phyloP scores from a whole-genome alignment of 139 green algal species.

The Astrephomene gubernaculifera region DNA sequence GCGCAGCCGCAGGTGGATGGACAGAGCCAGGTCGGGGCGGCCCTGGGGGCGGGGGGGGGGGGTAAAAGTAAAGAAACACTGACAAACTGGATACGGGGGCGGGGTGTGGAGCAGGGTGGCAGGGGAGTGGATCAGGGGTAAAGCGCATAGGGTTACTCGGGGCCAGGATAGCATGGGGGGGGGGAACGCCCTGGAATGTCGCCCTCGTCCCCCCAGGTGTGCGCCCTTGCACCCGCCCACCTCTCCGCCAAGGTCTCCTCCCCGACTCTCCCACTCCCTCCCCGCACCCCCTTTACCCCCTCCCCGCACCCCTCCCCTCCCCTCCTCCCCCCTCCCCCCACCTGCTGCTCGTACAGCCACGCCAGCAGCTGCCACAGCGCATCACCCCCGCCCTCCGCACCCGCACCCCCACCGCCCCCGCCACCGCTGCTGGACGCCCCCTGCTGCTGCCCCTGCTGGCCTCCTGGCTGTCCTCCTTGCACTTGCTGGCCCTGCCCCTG shows the following conservation, averaged over 20 bases:
- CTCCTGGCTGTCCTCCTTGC: too few relatives aligned
- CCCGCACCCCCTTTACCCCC: not conserved
- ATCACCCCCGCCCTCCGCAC: conserved; percentile 46
- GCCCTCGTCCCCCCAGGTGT: too few relatives aligned
- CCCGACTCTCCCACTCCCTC: not conserved
- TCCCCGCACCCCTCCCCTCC: not conserved
- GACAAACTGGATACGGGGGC: not conserved
- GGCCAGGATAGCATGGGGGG: not conserved
- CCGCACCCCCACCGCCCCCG: too few relatives aligned
- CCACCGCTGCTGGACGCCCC: too few relatives aligned
- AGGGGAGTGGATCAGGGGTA: not conserved
- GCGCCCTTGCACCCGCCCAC: too few relatives aligned
- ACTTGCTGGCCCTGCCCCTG: not conserved
- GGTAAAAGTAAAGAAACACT: too few relatives aligned
- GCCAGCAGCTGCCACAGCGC: conserved; percentile 80
- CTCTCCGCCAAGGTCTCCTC: not conserved
- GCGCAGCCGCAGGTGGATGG: conserved; percentile 77
- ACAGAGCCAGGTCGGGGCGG: conserved; percentile 81
- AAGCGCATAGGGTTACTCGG: not conserved
- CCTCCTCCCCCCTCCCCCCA: not conserved
- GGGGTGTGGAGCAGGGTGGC: not conserved
- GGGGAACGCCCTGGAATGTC: too few relatives aligned
- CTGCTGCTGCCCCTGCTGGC: too few relatives aligned
- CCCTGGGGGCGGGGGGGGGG: conserved; percentile 56
- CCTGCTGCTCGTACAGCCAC: conserved; percentile 81